A percentile compares a stretch with the other conserved stretches of the same genome.
Evolutionary conservation across 176 grass and related monocot genomes (phyloP).

Genomic region (Canna indica): DNA sequence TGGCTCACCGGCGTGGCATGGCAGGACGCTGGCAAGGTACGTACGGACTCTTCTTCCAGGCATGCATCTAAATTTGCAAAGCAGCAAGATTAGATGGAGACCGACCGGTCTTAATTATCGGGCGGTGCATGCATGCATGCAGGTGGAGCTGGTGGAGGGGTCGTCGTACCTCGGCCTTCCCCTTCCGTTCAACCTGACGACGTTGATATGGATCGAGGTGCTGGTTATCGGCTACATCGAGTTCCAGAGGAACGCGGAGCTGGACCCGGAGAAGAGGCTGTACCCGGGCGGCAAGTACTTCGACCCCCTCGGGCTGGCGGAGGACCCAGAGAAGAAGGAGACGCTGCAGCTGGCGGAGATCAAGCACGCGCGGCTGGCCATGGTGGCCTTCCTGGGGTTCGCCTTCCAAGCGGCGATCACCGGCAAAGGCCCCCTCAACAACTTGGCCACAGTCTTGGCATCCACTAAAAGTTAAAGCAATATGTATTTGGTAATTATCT

Average conservation of each 20-base stretch:
- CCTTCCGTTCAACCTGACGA: slow-evolving; percentile 78
- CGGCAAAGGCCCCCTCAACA: slow-evolving; percentile 97
- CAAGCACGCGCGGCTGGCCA: slow-evolving; percentile 99
- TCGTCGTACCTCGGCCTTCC: slow-evolving; percentile 93
- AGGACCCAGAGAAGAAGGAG: slow-evolving; percentile 88
- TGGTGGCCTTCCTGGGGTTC: slow-evolving; percentile 89
- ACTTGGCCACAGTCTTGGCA: slow-evolving; percentile 99
- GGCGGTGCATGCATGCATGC: neutral
- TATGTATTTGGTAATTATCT: slow-evolving; percentile 35
- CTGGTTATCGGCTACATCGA: slow-evolving; percentile 94
- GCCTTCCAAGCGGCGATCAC: slow-evolving; percentile 92
- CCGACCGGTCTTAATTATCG: no score
- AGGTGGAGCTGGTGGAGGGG: slow-evolving; percentile 87
- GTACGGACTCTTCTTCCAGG: no score
- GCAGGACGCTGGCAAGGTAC: slow-evolving; percentile 99
- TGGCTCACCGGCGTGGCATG: slow-evolving; percentile 95
- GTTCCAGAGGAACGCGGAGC: slow-evolving; percentile 97
- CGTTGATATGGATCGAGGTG: slow-evolving; percentile 98
- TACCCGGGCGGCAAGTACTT: slow-evolving; percentile 87
- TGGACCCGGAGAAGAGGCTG: slow-evolving; percentile 79
- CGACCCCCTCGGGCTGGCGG: slow-evolving; percentile 73
- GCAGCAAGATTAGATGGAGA: no score
- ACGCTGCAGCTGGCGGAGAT: slow-evolving; percentile 87
- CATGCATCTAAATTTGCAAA: no score
- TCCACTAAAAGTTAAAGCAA: no score